Conservation (phyloP, 176 grass and related monocot genomes). For the Oropetium thomaeum region DNA sequence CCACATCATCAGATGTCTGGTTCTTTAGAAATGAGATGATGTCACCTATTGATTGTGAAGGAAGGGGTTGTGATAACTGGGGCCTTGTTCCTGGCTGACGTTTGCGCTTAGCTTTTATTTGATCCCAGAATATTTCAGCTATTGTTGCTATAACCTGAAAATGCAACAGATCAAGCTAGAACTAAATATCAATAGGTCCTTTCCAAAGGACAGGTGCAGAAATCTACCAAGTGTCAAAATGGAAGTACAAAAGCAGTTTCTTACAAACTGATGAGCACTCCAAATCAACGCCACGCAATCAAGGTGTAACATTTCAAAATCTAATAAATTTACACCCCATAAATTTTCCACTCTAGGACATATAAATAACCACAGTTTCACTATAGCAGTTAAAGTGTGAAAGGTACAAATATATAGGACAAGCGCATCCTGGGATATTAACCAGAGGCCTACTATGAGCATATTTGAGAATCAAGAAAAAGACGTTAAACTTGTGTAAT, state of each 20-base stretch:
- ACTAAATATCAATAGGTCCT: neutral
- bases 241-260: neutral
- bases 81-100: slow-evolving; percentile 45
- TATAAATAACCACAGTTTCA: neutral
- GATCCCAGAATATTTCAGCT: slow-evolving; percentile 77
- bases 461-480: neutral
- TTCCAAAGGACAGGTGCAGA: neutral
- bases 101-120: slow-evolving; percentile 57
- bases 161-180: slow-evolving; percentile 14
- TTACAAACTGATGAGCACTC: neutral
- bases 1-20: slow-evolving; percentile 42
- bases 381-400: neutral
- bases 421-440: neutral
- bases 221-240: neutral
- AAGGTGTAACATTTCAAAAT: neutral
- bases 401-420: slow-evolving; percentile 9
- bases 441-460: neutral
- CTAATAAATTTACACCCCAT: neutral
- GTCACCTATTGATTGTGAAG: slow-evolving; percentile 72
- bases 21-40: slow-evolving; percentile 67
- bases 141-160: slow-evolving; percentile 72
- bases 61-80: slow-evolving; percentile 43
- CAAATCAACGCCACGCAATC: slow-evolving; percentile 10
- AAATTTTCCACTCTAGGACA: neutral
- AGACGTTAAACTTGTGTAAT: slow-evolving; percentile 5